Percentiles rank a stretch among this genome's conserved stretches.
Conservation (phyloP, 805 yeast genomes). For the Saccharomycopsis sp. region DNA sequence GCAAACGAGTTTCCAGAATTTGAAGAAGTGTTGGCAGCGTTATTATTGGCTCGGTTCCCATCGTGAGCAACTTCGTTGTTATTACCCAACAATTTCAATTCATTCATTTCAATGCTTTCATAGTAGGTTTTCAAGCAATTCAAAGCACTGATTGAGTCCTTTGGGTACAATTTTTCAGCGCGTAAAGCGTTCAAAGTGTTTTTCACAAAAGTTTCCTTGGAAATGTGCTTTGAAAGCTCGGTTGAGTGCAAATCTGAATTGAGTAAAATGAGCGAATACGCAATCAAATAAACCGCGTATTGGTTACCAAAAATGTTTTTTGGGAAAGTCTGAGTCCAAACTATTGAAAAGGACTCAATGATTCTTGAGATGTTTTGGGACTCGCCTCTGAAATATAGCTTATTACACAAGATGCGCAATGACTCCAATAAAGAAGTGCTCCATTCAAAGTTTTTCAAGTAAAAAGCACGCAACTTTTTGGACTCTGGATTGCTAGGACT, state of each 20-base stretch:
- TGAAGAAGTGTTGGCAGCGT: background rate
- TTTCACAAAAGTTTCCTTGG: conserved; percentile 26
- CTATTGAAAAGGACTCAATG: conserved; percentile 40
- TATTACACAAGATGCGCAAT: conserved; percentile 66
- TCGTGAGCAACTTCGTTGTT: background rate
- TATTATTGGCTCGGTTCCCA: too few species aligned
- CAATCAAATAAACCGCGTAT: conserved; percentile 44
- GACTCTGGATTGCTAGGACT: conserved; percentile 17
- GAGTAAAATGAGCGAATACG: conserved; percentile 43
- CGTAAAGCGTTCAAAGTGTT: conserved; percentile 29
- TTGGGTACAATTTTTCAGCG: conserved; percentile 18
- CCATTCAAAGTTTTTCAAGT: conserved; percentile 18
- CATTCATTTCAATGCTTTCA: conserved; percentile 19
- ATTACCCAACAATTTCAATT: conserved; percentile 15
- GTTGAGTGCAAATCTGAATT: conserved; percentile 48
- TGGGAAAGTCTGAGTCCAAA: conserved; percentile 19
- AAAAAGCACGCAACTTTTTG: conserved; percentile 15
- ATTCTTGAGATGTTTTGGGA: conserved; percentile 93
- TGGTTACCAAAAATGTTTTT: conserved; percentile 34
- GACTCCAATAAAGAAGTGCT: conserved; percentile 13
- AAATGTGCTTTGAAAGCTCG: conserved; percentile 27
- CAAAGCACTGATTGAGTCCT: conserved; percentile 16
- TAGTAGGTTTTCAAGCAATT: conserved; percentile 17
- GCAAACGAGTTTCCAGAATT: background rate
- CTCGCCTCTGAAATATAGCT: conserved; percentile 93